Evolutionary conservation across 2,329 filamentous ascomycete species (phyloP), one percentile per base, ranked within the genome.

Genomic region (Trichoderma sp.): DNA sequence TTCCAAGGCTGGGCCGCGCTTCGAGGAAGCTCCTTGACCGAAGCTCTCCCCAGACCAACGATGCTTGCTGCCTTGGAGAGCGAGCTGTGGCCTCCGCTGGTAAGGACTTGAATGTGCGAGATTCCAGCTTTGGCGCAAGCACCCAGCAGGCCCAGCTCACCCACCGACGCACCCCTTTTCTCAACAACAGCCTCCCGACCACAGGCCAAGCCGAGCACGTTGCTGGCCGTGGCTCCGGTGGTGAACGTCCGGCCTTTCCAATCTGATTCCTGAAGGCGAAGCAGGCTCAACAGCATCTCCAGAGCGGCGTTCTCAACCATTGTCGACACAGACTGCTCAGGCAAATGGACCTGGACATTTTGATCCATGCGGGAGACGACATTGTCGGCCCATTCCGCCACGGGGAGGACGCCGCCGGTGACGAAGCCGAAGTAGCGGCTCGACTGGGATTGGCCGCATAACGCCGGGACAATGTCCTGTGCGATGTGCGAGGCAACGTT

Each of bases 391-490:
- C 92, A 87, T 73, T 91, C 86, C 37, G 94, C 94, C 28, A 93
- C 88, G 6, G 93, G 92, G 0, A 94, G 91, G 8, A 86, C 84
- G 16, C 93, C 91, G 55, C 95, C 95, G 0, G 90, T 97, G 6
- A 97, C 91, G 77, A 97, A 97, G 69, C 93, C 94, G 78, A 93
- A 96, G 83, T 96, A 97, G 66, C 89, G 87, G 13, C 88, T 79
- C 54, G 86, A 88, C 52, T 86, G 84, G 72, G 88, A 89, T 74
- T 88, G 86, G 18, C 84, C 86, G 73, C 90, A 93, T 69, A 96
- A 85, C 1, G 85, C 91, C 1, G 86, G 85, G 51, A 86, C 79
- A 68, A 88, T 79, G 69, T 81, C 78, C 8, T 73, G 37, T 11
- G 81, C 73, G 43, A 88, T 81, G 75, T 88, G 85, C 14, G 75